Percentiles rank a stretch among this genome's conserved stretches.
Conservation (phyloP, 768 basidiomycete species). For the Collybia sordida region DNA sequence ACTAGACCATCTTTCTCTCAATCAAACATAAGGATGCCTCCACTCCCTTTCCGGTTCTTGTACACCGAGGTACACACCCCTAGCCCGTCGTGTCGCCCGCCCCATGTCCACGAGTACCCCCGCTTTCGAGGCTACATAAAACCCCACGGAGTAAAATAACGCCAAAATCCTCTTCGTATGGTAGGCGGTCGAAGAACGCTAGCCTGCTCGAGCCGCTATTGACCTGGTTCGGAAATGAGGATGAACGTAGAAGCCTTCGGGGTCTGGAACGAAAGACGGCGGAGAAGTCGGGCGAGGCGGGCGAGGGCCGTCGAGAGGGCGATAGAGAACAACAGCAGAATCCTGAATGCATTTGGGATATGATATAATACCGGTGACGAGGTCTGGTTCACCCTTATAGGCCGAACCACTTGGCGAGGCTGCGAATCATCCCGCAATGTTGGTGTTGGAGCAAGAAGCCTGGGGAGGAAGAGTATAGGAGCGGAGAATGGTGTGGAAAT, state of each 20-base stretch:
- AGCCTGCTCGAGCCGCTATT: too few relatives aligned
- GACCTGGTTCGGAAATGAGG: too few relatives aligned
- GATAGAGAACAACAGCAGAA: slow-evolving; percentile 55
- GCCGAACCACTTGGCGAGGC: too few relatives aligned
- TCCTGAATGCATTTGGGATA: slow-evolving; percentile 72
- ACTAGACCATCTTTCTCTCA: not conserved
- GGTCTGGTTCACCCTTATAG: slow-evolving; percentile 11
- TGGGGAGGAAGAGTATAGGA: slow-evolving; percentile 21
- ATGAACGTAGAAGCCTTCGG: not conserved
- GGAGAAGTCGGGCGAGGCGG: slow-evolving; percentile 60
- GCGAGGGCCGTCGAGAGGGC: slow-evolving; percentile 61
- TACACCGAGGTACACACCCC: slow-evolving; percentile 36
- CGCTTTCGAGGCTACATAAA: slow-evolving; percentile 74
- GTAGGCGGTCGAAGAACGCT: slow-evolving; percentile 33
- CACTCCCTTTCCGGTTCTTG: too few relatives aligned
- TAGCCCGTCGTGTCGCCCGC: slow-evolving; percentile 71
- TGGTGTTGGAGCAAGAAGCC: slow-evolving; percentile 10
- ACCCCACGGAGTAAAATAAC: slow-evolving; percentile 70
- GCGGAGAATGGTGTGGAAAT: slow-evolving; percentile 67
- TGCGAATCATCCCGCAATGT: too few relatives aligned
- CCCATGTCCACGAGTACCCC: slow-evolving; percentile 43
- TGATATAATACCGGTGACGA: slow-evolving; percentile 72
- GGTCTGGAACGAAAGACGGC: not conserved
- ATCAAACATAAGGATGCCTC: too few relatives aligned
- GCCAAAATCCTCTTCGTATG: slow-evolving; percentile 74